Base-by-base conservation (phyloP, 106 monocot genomes). In the Apostasia ramifera region DNA sequence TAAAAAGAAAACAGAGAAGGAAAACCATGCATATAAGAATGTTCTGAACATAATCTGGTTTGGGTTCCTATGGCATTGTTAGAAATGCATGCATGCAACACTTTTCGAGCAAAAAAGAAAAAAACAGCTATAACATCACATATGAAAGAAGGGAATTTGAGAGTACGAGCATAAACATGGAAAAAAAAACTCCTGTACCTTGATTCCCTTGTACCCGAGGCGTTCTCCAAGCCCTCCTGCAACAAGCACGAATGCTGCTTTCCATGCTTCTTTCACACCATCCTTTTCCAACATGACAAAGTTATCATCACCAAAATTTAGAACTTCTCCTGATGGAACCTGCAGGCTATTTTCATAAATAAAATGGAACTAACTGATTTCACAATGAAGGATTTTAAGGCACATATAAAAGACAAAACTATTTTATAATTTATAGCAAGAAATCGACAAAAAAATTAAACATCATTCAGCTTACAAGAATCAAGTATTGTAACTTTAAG, bases 211-310 rank as follows among this genome's bases (percentile, higher is more conserved):
- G 81, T 97, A 97, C 5, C 97, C 97, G 78, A 97, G 97, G 13
- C 97, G 86, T 64, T 97, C 97, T 39, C 97, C 97, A 75, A 97
- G 89, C 8, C 92, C 92, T 63, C 97, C 97, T 12, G 97, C 97
- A 57, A 97, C 97, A 85, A 92, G 92, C 71, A 92, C 92, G 87
- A 97, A 97, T 63, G 89, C 87, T 64, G 92, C 87, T 52, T 82
- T 71, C 3, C 55, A 57, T 45, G 77, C 97, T 92, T 92, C 97
- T 76, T 72, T 85, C 39, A 90, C 46, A 3, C 97, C 97, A 71
- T 37, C 70, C 55, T 85, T 81, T 82, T 97, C 97, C 38, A 97
- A 81, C 49, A 47, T 85, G 14, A 85, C 72, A 54, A 97, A 97
- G 63, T 90, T 85, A 51, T 92, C 92, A 85, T 90, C 92, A 68